Conservation (phyloP, 768 basidiomycete genomes). For the Mycena albidolilacea region DNA sequence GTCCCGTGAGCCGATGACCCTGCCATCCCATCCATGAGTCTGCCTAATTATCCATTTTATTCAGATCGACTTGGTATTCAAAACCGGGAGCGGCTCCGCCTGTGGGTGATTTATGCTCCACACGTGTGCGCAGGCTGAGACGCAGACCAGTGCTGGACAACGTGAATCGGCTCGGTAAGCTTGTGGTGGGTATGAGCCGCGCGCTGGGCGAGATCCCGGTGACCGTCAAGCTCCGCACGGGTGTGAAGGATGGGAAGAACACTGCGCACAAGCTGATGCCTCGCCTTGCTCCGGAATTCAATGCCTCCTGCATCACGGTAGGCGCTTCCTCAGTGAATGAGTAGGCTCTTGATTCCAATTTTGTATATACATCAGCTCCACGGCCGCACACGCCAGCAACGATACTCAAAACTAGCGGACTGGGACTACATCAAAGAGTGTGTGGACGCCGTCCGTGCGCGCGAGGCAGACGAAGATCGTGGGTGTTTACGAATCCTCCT, state of each 20-base stretch:
- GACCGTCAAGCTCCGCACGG: conserved; percentile 93
- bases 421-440: conserved; percentile 96
- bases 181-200: conserved; percentile 91
- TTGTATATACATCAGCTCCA: conserved; percentile 75
- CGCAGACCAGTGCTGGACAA: conserved; percentile 80
- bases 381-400: conserved; percentile 94
- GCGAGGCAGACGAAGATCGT: conserved; percentile 82
- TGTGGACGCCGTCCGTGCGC: conserved; percentile 81
- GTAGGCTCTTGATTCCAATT: neutral
- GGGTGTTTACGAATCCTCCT: conserved; percentile 47
- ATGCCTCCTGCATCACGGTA: conserved; percentile 62
- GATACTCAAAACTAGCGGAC: conserved; percentile 93
- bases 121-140: neutral
- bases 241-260: conserved; percentile 91
- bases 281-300: conserved; percentile 71
- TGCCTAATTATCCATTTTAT: too few species aligned
- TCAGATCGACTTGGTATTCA: conserved; percentile 92
- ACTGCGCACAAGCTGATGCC: conserved; percentile 94
- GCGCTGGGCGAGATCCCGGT: conserved; percentile 93
- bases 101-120: conserved; percentile 62
- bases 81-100: conserved; percentile 90
- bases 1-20: conserved; percentile 62
- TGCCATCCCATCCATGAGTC: neutral
- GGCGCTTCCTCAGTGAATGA: conserved; percentile 18
- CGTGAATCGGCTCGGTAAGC: conserved; percentile 86